Evolutionary conservation across 805 yeast genomes (phyloP).

Genomic region (Zygosaccharomyces bisporus): DNA sequence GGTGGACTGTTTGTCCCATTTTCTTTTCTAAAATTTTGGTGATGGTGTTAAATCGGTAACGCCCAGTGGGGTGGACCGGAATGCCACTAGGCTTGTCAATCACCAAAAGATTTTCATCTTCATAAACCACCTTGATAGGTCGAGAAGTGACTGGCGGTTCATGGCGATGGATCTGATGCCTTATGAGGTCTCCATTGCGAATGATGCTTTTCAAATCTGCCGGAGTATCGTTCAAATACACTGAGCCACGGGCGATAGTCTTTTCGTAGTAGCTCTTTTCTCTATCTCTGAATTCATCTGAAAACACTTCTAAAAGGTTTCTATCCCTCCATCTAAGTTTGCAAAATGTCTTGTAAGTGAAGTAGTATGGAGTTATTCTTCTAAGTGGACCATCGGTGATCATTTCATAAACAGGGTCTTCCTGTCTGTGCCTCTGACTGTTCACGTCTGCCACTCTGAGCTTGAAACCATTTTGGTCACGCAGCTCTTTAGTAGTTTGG

Average conservation of each 20-base stretch:
- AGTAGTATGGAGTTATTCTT: conserved; percentile 78
- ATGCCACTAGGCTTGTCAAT: conserved; percentile 93
- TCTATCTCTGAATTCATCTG: conserved; percentile 79
- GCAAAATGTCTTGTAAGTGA: conserved; percentile 87
- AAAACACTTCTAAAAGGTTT: conserved; percentile 74
- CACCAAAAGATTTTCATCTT: conserved; percentile 72
- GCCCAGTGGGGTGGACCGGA: conserved; percentile 94
- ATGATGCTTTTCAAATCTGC: conserved; percentile 65
- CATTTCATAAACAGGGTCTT: conserved; percentile 56
- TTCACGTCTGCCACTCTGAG: conserved; percentile 25
- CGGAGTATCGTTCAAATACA: conserved; percentile 61
- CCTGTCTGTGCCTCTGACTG: conserved; percentile 47
- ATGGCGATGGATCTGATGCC: conserved; percentile 79
- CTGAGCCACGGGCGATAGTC: conserved; percentile 59
- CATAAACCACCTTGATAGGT: conserved; percentile 61
- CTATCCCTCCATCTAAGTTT: conserved; percentile 88
- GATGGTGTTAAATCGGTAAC: conserved; percentile 69
- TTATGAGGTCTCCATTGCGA: conserved; percentile 76
- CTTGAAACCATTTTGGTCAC: conserved; percentile 34
- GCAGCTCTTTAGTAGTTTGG: conserved; percentile 14
- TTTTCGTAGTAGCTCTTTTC: conserved; percentile 60
- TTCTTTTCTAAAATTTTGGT: conserved; percentile 76
- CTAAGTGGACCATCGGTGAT: conserved; percentile 58
- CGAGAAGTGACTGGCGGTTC: conserved; percentile 75
- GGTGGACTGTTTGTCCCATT: conserved; percentile 62